Conservation (phyloP, 495 filamentous ascomycete genomes). For the Diplogelasinospora grovesii region DNA sequence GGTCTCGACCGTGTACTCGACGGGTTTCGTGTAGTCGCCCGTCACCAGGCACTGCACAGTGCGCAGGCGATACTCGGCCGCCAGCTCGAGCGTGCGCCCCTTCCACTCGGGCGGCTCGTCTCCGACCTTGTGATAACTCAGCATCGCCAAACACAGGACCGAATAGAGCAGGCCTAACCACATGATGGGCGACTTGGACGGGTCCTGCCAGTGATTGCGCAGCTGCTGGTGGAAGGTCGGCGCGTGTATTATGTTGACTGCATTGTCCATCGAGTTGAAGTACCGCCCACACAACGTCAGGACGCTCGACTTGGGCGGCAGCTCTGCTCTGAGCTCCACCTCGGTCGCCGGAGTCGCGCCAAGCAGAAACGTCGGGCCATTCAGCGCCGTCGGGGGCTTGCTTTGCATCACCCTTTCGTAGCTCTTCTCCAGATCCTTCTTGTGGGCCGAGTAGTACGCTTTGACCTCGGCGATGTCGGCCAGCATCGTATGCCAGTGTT, state of each 20-base stretch:
- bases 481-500: constrained; percentile 85
- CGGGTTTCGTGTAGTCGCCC: constrained; percentile 84
- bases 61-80: constrained; percentile 67
- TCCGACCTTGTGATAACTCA: constrained; percentile 82
- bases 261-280: constrained; percentile 52
- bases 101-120: constrained; percentile 86
- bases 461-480: constrained; percentile 91
- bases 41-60: constrained; percentile 83
- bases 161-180: constrained; percentile 89
- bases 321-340: constrained; percentile 66
- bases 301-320: constrained; percentile 74
- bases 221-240: constrained; percentile 84
- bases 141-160: constrained; percentile 82
- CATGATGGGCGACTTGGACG: constrained; percentile 67
- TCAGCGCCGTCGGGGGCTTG: constrained; percentile 49
- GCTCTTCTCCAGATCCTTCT: constrained; percentile 49
- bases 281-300: constrained; percentile 72
- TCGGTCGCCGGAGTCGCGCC: constrained; percentile 61
- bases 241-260: constrained; percentile 69
- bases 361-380: constrained; percentile 68
- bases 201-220: constrained; percentile 82
- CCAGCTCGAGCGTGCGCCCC: constrained; percentile 66
- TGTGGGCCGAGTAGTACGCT: constrained; percentile 65
- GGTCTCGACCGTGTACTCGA: constrained; percentile 81
- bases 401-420: constrained; percentile 59